Conservation (phyloP, 805 yeast species). For the Candida montana region DNA sequence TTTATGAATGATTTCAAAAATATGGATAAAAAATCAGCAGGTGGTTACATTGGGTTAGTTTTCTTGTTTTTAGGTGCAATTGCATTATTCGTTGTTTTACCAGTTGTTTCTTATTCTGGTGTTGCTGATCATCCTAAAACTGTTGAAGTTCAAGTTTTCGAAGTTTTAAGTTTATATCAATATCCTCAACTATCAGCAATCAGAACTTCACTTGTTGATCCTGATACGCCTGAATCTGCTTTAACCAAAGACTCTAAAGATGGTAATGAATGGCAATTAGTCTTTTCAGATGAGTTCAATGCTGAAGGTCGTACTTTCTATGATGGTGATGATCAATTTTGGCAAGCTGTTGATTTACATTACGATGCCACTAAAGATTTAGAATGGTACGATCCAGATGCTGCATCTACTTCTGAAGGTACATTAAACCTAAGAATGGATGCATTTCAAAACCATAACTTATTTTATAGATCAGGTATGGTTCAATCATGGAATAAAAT, state of each 20-base stretch:
- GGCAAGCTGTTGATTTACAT: conserved; percentile 38
- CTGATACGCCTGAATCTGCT: conserved; percentile 59
- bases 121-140: conserved; percentile 31
- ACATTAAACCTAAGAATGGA: conserved; percentile 36
- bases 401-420: conserved; percentile 37
- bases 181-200: conserved; percentile 57
- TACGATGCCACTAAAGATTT: conserved; percentile 45
- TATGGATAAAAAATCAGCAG: conserved; percentile 57
- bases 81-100: conserved; percentile 70
- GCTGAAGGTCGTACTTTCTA: conserved; percentile 45
- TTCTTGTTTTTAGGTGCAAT: conserved; percentile 54
- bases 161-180: conserved; percentile 42
- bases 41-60: conserved; percentile 59
- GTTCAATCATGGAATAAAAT: conserved; percentile 43
- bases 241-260: conserved; percentile 30
- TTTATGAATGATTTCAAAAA: conserved; percentile 58
- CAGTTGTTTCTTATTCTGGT: conserved; percentile 82
- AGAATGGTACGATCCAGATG: conserved; percentile 51
- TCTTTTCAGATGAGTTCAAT: conserved; percentile 45
- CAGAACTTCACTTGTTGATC: conserved; percentile 49
- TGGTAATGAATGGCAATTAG: conserved; percentile 37
- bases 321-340: conserved; percentile 44
- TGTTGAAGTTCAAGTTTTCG: conserved; percentile 24
- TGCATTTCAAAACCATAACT: conserved; percentile 36
- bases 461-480: conserved; percentile 44